Evolutionary conservation across 106 monocot species (phyloP), one percentile per base, ranked within the genome.

Genomic region (Phalaenopsis aphrodite): DNA sequence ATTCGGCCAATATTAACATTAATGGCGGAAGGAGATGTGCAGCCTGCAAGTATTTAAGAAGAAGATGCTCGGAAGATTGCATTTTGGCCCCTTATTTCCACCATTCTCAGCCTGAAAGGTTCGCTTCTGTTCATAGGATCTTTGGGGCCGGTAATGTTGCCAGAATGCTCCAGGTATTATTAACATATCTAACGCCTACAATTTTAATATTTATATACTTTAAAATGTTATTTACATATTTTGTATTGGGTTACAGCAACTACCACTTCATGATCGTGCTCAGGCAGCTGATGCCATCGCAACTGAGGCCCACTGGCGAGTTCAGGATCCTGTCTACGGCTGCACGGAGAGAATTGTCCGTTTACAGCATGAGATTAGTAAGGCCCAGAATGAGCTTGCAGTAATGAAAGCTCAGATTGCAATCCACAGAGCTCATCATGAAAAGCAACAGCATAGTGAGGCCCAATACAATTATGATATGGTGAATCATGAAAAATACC

Each of bases 21-120:
- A 72, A 72, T 72, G 72, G 72, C 6, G 72, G 72, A 21, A 79
- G 79, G 66, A 77, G 89, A 9, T 92, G 92, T 45, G 89, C 88
- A 2, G 92, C 87, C 0, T 92, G 92, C 79, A 87, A 85, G 72
- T 82, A 86, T 76, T 79, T 88, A 12, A 82, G 89, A 30, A 84
- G 88, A 52, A 86, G 84, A 78, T 92, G 92, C 80, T 21, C 86
- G 7, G 81, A 82, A 24, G 89, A 92, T 77, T 92, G 92, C 81
- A 36, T 83, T 16, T 57, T 89, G 55, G 82, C 92, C 3, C 92
- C 92, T 10, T 85, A 86, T 66, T 92, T 92, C 72, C 89, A 87
- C n/a, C 49, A 82, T 2, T 75, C 80, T 8, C 38, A 86, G 16
- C 87, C 87, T 11, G 57, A 89, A 0, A 87, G 88, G 82, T 92